A percentile compares a stretch with the other conserved stretches of the same genome.
Conservation (phyloP, 129 eudicot genomes). For the Heracleum sosnowskyi region DNA sequence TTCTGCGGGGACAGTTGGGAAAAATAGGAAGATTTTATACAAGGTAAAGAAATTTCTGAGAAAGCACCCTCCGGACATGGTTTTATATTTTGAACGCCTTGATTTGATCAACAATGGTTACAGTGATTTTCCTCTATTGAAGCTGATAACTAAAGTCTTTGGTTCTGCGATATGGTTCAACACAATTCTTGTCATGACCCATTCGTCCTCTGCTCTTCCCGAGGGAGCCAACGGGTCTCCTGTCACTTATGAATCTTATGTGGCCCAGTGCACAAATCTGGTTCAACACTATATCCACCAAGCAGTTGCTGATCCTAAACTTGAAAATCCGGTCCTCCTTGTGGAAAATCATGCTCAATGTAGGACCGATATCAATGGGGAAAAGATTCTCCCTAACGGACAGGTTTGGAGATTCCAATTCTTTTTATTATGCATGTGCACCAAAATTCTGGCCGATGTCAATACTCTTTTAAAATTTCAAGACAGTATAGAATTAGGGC, state of each 20-base stretch:
- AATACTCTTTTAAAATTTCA: slow-evolving; percentile 54
- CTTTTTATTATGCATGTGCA: slow-evolving; percentile 63
- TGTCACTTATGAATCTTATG: slow-evolving; percentile 62
- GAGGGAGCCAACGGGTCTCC: slow-evolving; percentile 80
- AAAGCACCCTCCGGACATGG: slow-evolving; percentile 75
- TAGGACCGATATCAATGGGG: slow-evolving; percentile 49
- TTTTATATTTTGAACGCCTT: slow-evolving; percentile 79
- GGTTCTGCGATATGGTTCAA: slow-evolving; percentile 93
- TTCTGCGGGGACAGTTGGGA: slow-evolving; percentile 38
- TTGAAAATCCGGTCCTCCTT: slow-evolving; percentile 75
- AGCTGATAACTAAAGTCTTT: slow-evolving; percentile 70
- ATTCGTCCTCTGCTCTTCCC: slow-evolving; percentile 70
- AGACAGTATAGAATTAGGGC: slow-evolving; percentile 64
- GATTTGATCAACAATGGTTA: slow-evolving; percentile 50
- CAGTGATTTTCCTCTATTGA: slow-evolving; percentile 71
- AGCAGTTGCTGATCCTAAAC: slow-evolving; percentile 64
- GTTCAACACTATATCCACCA: slow-evolving; percentile 79
- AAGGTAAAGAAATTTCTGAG: slow-evolving; percentile 46
- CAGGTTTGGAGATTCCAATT: slow-evolving; percentile 77
- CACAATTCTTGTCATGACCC: slow-evolving; percentile 92
- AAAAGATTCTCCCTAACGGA: slow-evolving; percentile 85
- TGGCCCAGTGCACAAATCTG: slow-evolving; percentile 52
- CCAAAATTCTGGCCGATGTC: slow-evolving; percentile 83
- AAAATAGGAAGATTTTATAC: slow-evolving; percentile 58
- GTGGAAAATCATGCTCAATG: slow-evolving; percentile 84